Conservation (phyloP, 2,329 filamentous ascomycete species). For the Cladobotryum mycophilum region DNA sequence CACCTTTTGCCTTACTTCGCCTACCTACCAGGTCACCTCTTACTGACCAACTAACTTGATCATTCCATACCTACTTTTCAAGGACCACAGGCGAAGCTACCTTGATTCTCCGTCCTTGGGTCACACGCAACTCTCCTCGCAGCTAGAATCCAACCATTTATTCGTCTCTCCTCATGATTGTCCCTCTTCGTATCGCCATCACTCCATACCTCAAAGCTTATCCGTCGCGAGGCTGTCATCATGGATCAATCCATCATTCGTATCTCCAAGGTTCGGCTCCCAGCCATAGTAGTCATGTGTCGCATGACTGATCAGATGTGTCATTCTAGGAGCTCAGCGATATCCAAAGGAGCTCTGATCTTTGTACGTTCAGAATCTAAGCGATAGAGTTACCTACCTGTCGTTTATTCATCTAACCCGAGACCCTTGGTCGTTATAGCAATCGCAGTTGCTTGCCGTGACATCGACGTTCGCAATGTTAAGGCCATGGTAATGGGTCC, state of each 20-base stretch:
- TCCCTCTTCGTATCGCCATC: background rate
- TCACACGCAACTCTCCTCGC: too few species aligned
- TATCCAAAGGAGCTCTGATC: conserved; percentile 74
- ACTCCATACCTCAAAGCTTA: conserved; percentile 4
- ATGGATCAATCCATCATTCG: conserved; percentile 79
- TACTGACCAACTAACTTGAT: too few species aligned
- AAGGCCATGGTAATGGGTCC: conserved; percentile 86
- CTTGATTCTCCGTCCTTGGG: background rate
- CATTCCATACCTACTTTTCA: too few species aligned
- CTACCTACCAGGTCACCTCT: too few species aligned
- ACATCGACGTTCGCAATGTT: conserved; percentile 82
- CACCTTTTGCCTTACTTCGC: too few species aligned
- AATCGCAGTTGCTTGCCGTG: conserved; percentile 78
- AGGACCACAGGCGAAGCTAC: too few species aligned
- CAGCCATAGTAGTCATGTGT: conserved; percentile 22
- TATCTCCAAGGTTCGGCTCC: conserved; percentile 62
- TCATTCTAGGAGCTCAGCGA: conserved; percentile 68
- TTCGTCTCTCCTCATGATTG: conserved; percentile 10
- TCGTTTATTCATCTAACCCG: background rate
- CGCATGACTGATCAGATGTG: conserved; percentile 11
- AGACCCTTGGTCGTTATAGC: conserved; percentile 40
- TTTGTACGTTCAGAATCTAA: conserved; percentile 55
- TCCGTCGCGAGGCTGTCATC: conserved; percentile 13
- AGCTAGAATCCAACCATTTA: too few species aligned
- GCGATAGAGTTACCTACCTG: too few species aligned